Evolutionary conservation across 2,329 filamentous ascomycete species (phyloP), one percentile per base, ranked within the genome.

Genomic region (Venturia effusa): DNA sequence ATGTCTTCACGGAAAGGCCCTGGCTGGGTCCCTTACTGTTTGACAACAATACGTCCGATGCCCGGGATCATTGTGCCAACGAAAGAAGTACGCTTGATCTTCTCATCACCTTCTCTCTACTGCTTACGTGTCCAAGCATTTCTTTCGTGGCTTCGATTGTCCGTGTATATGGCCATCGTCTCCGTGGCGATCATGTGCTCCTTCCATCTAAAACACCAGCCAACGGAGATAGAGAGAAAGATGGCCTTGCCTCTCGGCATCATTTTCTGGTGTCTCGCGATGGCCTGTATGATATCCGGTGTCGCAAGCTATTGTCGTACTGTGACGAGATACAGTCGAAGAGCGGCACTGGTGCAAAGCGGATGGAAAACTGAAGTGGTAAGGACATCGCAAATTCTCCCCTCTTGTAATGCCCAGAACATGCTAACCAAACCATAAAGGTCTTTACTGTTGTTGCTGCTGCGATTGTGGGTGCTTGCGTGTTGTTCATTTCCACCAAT

Each of bases 281-380:
- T 96, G 1, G 80, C 85, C n/a, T 96, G 90, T 68, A 77, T 99
- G 32, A 76, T 81, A 1, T 84, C 88, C 19, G 94, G 94, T 0
- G 77, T 96, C 66, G 86, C 86, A 0, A 97, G 96, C 72, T 99
- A 99, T 72, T 86, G 96, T 67, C 88, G 85, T 80, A 84, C 81
- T 69, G 86, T 97, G 30, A 88, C 88, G 69, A 88, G 90, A 72
- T 99, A 96, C 74, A 88, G 88, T 69, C 81, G 83, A 45, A 85
- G 87, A 68, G 82, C 83, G 32, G 94, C 94, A 0, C 82, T 97
- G 67, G 94, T 99, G 45, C 94, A 99, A 78, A 89, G 86, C 37
- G 94, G 94, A 0, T 94, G 90, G 88, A 93, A 91, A 76, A 97
- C 94, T 43, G 92, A 97, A 73, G 75, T 87, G 51, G 89, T 96